Percentiles rank a stretch among this genome's conserved stretches.
Evolutionary conservation across 495 filamentous ascomycete species (phyloP).

Genomic region (Daldinia caldariorum): DNA sequence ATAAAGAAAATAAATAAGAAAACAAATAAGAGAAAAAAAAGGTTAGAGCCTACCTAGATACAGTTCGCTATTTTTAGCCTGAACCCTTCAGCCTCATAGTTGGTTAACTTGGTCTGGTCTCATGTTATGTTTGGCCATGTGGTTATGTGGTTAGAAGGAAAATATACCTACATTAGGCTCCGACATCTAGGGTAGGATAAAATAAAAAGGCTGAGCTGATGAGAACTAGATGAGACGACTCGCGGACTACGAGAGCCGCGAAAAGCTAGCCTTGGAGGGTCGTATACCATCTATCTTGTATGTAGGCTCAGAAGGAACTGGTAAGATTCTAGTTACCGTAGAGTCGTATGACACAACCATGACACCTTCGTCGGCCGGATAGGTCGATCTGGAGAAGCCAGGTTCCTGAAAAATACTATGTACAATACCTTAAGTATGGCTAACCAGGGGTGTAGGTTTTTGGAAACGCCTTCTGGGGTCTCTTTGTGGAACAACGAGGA

Average conservation of each 20-base stretch:
- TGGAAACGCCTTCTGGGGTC: slow-evolving; percentile 45
- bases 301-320: slow-evolving; percentile 11
- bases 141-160: slow-evolving; percentile 33
- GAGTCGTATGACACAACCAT: slow-evolving; percentile 45
- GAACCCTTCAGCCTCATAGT: slow-evolving; percentile 36
- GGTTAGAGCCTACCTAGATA: slow-evolving; percentile 13
- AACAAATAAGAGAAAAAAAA: slow-evolving; percentile 13
- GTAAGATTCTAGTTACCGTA: slow-evolving; percentile 26
- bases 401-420: slow-evolving; percentile 38
- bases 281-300: slow-evolving; percentile 20
- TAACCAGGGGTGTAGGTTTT: slow-evolving; percentile 38
- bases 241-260: slow-evolving; percentile 33
- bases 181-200: slow-evolving; percentile 11
- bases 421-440: slow-evolving; percentile 29
- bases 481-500: slow-evolving; percentile 36
- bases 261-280: slow-evolving; percentile 29
- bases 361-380: slow-evolving; percentile 46
- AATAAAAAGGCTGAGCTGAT: slow-evolving; percentile 29
- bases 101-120: slow-evolving; percentile 16
- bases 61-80: slow-evolving; percentile 38
- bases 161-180: slow-evolving; percentile 25
- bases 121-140: slow-evolving; percentile 31
- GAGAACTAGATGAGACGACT: slow-evolving; percentile 26
- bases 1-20: neutral
- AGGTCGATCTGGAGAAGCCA: slow-evolving; percentile 49